These are phyloP conservation scores for Saitozyma sp. DNA, from an alignment of 768 basidiomycete species.

Conservation along the genomic window DNA sequence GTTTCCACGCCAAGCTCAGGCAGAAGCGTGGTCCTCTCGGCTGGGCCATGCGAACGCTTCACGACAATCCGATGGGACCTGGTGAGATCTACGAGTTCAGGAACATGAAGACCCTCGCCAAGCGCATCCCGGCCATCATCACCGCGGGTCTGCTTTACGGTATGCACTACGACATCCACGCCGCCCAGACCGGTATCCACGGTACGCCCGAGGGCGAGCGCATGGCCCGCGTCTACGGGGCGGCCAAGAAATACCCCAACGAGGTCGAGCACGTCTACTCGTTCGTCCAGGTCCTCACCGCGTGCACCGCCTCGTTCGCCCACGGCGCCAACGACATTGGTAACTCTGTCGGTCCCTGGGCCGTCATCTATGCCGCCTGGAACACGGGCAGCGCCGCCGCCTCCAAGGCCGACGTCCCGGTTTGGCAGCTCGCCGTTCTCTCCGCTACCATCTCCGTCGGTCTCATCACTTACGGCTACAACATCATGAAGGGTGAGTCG, in stretches of 20 bases:
- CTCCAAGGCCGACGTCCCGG: slow-evolving; percentile 48
- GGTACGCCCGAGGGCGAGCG: slow-evolving; percentile 49
- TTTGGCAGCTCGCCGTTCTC: slow-evolving; percentile 53
- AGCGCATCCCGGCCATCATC: slow-evolving; percentile 36
- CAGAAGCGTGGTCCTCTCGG: slow-evolving; percentile 50
- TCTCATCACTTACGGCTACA: slow-evolving; percentile 51
- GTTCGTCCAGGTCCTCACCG: slow-evolving; percentile 56
- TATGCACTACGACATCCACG: slow-evolving; percentile 45
- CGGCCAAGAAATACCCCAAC: slow-evolving; percentile 54
- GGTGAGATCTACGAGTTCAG: slow-evolving; percentile 44
- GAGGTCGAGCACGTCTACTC: slow-evolving; percentile 56
- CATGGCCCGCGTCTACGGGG: slow-evolving; percentile 50
- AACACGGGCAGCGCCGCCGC: slow-evolving; percentile 33
- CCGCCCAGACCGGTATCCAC: slow-evolving; percentile 44
- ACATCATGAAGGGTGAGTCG: slow-evolving; percentile 52
- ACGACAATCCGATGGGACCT: slow-evolving; percentile 50
- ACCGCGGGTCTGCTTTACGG: slow-evolving; percentile 29
- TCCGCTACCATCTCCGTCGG: slow-evolving; percentile 40
- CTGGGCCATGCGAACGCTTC: slow-evolving; percentile 50
- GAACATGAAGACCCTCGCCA: slow-evolving; percentile 38
- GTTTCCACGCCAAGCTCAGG: slow-evolving; percentile 43
- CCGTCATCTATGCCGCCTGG: slow-evolving; percentile 56
- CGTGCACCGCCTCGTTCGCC: slow-evolving; percentile 56
- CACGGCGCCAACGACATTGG: slow-evolving; percentile 56
- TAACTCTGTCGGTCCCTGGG: slow-evolving; percentile 53